A percentile compares a stretch with the other conserved stretches of the same genome.
Conservation (phyloP, 2,329 filamentous ascomycete genomes). For the Stagonosporopsis tanaceti region DNA sequence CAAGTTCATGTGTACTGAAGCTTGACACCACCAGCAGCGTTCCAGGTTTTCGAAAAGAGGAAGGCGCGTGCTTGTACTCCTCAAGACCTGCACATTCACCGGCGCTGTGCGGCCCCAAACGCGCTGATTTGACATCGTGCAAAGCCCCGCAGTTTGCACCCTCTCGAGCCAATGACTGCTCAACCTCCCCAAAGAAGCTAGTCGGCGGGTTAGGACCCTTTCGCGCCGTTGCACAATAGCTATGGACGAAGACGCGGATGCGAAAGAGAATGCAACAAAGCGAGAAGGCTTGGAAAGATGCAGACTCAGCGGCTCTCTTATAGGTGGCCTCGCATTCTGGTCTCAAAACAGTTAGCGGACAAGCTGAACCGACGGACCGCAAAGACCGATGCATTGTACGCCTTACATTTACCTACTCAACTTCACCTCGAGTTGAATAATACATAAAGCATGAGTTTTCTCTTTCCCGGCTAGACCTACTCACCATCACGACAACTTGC, state of each 20-base stretch:
- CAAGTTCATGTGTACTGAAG: background rate
- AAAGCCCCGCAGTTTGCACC: background rate
- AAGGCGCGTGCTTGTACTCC: background rate
- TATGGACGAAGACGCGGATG: background rate
- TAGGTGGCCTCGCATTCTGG: background rate
- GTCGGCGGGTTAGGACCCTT: background rate
- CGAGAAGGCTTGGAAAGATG: background rate
- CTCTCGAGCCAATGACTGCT: background rate
- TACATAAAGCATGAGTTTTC: background rate
- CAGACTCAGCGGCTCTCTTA: background rate
- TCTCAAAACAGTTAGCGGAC: background rate
- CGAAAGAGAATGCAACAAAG: background rate
- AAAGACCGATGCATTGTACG: background rate
- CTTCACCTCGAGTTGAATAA: background rate
- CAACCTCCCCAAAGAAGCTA: background rate
- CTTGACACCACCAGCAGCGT: constrained; percentile 2
- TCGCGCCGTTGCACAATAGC: background rate
- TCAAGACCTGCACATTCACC: background rate
- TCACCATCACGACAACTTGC: background rate
- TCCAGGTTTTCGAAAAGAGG: background rate
- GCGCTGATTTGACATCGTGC: background rate
- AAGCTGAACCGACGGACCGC: background rate
- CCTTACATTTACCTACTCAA: background rate
- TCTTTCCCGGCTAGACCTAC: too few species aligned
- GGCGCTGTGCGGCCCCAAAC: background rate